Percentiles rank a stretch among this genome's conserved stretches.
These are phyloP conservation scores for Colletotrichum gloeosporioides DNA, from an alignment of 2,329 filamentous ascomycete species.

Conservation along the genomic window DNA sequence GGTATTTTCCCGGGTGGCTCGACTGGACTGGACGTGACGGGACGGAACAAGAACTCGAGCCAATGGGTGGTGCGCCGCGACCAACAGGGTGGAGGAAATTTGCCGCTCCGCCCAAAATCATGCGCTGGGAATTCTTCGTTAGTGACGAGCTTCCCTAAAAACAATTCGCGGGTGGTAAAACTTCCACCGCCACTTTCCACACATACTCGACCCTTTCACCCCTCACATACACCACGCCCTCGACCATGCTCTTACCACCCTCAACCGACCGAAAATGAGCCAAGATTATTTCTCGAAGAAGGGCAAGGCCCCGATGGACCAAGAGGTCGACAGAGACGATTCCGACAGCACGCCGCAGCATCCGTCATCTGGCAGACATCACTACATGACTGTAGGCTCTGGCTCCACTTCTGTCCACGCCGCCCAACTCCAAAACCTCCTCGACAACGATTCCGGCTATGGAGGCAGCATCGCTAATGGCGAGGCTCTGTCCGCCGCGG, in stretches of 20 bases:
- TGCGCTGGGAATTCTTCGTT: conserved; percentile 20
- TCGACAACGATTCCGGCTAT: conserved; percentile 92
- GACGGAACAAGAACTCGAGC: conserved; percentile 2
- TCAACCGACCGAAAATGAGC: conserved; percentile 54
- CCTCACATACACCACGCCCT: conserved; percentile 9
- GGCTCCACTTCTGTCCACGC: conserved; percentile 84
- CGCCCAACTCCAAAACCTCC: conserved; percentile 77
- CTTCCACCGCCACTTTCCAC: conserved; percentile 3
- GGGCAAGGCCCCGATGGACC: conserved; percentile 50
- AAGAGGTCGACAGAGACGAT: conserved; percentile 30
- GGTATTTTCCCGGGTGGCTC: conserved; percentile 28
- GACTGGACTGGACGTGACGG: neutral
- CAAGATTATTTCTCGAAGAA: conserved; percentile 63
- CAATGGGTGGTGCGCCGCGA: conserved; percentile 32
- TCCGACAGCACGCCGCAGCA: conserved; percentile 29
- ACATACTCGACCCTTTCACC: neutral
- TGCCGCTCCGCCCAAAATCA: conserved; percentile 34
- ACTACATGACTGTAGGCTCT: conserved; percentile 88
- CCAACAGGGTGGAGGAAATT: conserved; percentile 30
- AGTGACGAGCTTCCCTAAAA: conserved; percentile 14
- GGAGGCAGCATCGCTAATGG: conserved; percentile 79
- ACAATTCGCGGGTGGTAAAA: conserved; percentile 16
- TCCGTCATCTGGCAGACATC: conserved; percentile 35
- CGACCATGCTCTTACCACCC: conserved; percentile 39
- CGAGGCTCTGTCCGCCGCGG: conserved; percentile 43